phyloP scores from a whole-genome alignment of 495 filamentous ascomycete species.

The Aspergillus leporis region DNA sequence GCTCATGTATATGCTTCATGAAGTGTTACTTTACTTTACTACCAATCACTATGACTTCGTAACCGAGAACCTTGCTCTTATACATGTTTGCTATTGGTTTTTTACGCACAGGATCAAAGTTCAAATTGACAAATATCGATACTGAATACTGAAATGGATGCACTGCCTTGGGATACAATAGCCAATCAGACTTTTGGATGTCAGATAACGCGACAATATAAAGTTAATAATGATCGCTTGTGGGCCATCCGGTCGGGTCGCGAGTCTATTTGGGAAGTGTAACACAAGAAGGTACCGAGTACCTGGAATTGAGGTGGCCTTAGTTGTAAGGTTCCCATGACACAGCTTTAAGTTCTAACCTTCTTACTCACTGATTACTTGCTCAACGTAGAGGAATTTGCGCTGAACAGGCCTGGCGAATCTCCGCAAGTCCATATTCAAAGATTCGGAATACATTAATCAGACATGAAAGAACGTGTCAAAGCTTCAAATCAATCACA shows the following conservation, averaged over 20 bases:
- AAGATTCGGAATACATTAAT: not conserved
- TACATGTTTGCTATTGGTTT: not conserved
- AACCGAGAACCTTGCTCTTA: too few species aligned
- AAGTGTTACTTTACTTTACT: too few species aligned
- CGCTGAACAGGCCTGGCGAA: too few species aligned
- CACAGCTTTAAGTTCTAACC: not conserved
- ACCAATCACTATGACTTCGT: too few species aligned
- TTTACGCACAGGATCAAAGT: not conserved
- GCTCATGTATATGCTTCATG: too few species aligned
- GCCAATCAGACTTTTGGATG: not conserved
- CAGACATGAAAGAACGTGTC: not conserved
- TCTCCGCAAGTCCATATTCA: too few species aligned
- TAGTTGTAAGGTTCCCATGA: not conserved
- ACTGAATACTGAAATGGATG: not conserved
- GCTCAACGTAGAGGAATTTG: too few species aligned
- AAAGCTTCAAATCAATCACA: not conserved
- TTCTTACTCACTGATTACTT: not conserved
- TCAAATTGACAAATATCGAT: not conserved
- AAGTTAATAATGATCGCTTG: conserved; percentile 1
- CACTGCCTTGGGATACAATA: not conserved
- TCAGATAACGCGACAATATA: not conserved
- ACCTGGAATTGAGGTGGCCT: not conserved
- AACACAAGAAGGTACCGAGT: not conserved
- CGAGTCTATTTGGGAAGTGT: not conserved
- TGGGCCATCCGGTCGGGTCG: not conserved